Percentiles rank a stretch among this genome's conserved stretches.
Evolutionary conservation across 2,329 filamentous ascomycete genomes (phyloP).

Genomic region (Amauroascus niger): DNA sequence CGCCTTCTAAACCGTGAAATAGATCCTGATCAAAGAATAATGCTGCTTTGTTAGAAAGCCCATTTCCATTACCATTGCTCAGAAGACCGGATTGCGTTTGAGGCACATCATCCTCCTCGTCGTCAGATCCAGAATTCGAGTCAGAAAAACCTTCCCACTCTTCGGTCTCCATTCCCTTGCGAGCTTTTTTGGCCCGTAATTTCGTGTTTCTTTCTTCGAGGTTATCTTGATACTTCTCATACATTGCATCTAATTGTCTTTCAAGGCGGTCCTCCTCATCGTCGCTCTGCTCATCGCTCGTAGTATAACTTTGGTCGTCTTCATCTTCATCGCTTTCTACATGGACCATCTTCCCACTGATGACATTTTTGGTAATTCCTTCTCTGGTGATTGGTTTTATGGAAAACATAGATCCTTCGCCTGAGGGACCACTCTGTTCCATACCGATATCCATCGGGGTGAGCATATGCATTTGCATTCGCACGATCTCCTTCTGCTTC

Average conservation of each 20-base stretch:
- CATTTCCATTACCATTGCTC: conserved; percentile 29
- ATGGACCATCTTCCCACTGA: conserved; percentile 67
- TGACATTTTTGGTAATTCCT: conserved; percentile 57
- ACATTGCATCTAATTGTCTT: conserved; percentile 74
- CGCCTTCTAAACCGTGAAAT: conserved; percentile 69
- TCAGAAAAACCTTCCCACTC: conserved; percentile 87
- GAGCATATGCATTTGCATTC: conserved; percentile 95
- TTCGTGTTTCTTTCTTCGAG: conserved; percentile 76
- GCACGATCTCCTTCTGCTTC: conserved; percentile 88
- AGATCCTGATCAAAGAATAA: conserved; percentile 93
- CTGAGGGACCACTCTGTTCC: conserved; percentile 69
- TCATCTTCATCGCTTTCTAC: conserved; percentile 52
- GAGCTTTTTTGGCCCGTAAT: conserved; percentile 77
- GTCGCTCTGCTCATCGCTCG: conserved; percentile 55
- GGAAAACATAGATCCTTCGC: conserved; percentile 75
- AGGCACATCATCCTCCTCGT: conserved; percentile 44
- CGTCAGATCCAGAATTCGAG: conserved; percentile 50
- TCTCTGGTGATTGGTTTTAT: conserved; percentile 73
- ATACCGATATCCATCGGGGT: conserved; percentile 92
- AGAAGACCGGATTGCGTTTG: conserved; percentile 13
- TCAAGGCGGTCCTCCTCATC: conserved; percentile 76
- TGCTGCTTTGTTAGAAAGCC: conserved; percentile 73
- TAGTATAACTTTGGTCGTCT: conserved; percentile 47
- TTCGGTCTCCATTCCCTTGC: conserved; percentile 69
- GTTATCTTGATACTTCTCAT: conserved; percentile 71